A percentile compares a stretch with the other conserved stretches of the same genome.
Evolutionary conservation across 2,329 filamentous ascomycete genomes (phyloP).

Genomic region (Ophiostoma quercus): DNA sequence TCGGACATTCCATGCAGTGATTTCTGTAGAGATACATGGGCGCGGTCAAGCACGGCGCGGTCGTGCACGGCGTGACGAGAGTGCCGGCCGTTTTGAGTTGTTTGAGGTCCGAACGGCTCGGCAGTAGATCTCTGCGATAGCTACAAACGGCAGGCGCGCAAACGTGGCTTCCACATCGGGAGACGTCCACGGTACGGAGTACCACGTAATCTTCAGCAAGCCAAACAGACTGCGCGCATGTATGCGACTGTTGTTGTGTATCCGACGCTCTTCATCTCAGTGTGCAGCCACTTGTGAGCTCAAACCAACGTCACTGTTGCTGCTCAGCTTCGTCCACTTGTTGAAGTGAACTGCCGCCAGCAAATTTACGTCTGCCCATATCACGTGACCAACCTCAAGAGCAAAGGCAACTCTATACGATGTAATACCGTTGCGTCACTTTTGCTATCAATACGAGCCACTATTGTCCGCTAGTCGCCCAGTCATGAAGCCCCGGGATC

Average conservation of each 20-base stretch:
- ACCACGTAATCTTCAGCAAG: neutral
- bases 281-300: too few relatives aligned
- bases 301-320: neutral
- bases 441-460: neutral
- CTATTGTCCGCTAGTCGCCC: neutral
- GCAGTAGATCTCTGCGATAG: neutral
- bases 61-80: too few relatives aligned
- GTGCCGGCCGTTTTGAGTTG: too few relatives aligned
- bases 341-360: neutral
- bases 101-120: neutral
- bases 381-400: neutral
- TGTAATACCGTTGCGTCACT: neutral
- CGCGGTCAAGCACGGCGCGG: too few relatives aligned
- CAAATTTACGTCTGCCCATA: neutral
- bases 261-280: too few relatives aligned
- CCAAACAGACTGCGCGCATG: too few relatives aligned
- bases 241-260: neutral
- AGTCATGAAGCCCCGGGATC: neutral
- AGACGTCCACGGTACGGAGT: neutral
- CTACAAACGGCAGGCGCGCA: neutral
- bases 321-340: neutral
- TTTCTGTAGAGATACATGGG: neutral
- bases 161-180: neutral
- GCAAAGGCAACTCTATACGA: too few relatives aligned
- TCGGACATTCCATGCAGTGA: constrained; percentile 38